These are phyloP conservation scores for Aspergillus versicolor DNA, from an alignment of 2,329 filamentous ascomycete species.

Conservation along the genomic window DNA sequence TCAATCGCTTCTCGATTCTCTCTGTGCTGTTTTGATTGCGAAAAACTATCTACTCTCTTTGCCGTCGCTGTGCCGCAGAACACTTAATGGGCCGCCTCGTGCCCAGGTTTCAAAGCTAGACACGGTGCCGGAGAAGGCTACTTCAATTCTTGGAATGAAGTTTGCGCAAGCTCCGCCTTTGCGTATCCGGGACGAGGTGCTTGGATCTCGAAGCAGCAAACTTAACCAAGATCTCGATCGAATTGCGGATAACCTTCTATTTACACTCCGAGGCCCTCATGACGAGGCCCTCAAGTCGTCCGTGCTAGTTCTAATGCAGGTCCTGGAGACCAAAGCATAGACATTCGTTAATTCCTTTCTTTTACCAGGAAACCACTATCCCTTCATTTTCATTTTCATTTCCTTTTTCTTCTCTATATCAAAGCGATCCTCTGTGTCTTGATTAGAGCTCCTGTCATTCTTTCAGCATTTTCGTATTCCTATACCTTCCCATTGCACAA, in stretches of 20 bases:
- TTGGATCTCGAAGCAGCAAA: conserved; percentile 31
- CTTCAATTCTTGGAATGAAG: conserved; percentile 33
- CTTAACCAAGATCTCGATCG: conserved; percentile 32
- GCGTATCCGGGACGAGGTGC: conserved; percentile 29
- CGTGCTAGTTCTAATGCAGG: conserved; percentile 37
- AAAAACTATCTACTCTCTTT: conserved; percentile 38
- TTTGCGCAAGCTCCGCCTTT: conserved; percentile 25
- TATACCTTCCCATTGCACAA: not conserved
- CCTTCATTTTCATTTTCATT: not conserved
- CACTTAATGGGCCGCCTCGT: conserved; percentile 18
- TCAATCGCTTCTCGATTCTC: conserved; percentile 35
- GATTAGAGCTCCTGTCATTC: not conserved
- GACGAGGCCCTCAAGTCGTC: conserved; percentile 39
- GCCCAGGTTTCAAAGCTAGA: conserved; percentile 27
- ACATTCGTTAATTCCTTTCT: not conserved
- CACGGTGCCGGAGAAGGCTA: conserved; percentile 34
- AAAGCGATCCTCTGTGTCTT: not conserved
- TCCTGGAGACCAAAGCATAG: conserved; percentile 34
- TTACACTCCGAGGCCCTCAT: conserved; percentile 35
- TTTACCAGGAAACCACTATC: not conserved
- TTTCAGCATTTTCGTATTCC: not conserved
- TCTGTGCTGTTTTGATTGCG: conserved; percentile 39
- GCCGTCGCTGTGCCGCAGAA: conserved; percentile 25
- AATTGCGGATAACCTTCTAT: conserved; percentile 38
- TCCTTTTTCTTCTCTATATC: not conserved